Percentiles rank a stretch among this genome's conserved stretches.
Conservation (phyloP, 1,284 basidiomycete genomes). For the Rhodotorula sp. region DNA sequence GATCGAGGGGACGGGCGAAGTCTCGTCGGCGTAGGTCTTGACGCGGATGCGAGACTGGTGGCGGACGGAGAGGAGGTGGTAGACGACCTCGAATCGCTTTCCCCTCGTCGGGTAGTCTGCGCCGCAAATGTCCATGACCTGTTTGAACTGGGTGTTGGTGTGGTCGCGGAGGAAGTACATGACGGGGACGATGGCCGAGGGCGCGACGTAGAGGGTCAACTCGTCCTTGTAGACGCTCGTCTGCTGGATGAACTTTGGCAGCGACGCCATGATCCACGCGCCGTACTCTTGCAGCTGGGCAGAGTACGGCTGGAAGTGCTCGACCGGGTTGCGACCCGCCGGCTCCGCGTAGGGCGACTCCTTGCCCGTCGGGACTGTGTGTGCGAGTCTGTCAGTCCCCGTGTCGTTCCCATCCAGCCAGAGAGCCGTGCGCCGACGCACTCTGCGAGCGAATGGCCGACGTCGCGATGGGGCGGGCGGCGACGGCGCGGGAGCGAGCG, state of each 20-base stretch:
- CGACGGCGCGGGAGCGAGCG: conserved; percentile 2
- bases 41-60: conserved; percentile 77
- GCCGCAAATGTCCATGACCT: conserved; percentile 87
- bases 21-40: conserved; percentile 96
- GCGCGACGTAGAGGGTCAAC: conserved; percentile 82
- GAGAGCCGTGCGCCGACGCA: not conserved
- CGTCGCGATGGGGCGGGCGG: conserved; percentile 18
- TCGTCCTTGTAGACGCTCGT: conserved; percentile 98
- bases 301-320: conserved; percentile 66
- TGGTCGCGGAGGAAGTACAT: conserved; percentile 96
- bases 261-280: conserved; percentile 77
- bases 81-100: conserved; percentile 96
- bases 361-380: conserved; percentile 31
- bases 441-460: conserved; percentile 16
- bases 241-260: conserved; percentile 94
- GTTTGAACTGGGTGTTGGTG: conserved; percentile 91
- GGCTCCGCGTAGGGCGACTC: conserved; percentile 74
- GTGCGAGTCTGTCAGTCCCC: not conserved
- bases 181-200: conserved; percentile 76
- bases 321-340: conserved; percentile 77
- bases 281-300: conserved; percentile 81
- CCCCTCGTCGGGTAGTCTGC: conserved; percentile 92
- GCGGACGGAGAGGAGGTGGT: conserved; percentile 84
- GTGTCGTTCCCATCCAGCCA: not conserved
- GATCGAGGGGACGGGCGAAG: conserved; percentile 86